Conservation (phyloP, 106 monocot genomes). For the Acorus calamus region DNA sequence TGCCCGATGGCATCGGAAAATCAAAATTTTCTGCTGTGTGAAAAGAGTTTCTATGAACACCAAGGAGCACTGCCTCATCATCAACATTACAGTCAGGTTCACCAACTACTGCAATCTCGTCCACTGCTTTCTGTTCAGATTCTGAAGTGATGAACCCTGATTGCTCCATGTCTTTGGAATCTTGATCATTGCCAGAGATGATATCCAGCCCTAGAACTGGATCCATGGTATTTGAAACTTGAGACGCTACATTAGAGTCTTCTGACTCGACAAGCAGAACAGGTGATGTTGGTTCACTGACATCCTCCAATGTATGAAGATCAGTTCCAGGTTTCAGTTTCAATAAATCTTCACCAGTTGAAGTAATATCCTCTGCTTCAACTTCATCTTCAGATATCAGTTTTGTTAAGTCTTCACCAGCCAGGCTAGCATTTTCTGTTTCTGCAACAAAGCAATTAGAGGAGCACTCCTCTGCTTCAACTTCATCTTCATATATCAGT, state of each 20-base stretch:
- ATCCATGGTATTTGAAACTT: not conserved
- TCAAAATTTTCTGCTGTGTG: constrained; percentile 9
- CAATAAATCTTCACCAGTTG: not conserved
- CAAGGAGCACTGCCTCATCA: not conserved
- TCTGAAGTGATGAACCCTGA: not conserved
- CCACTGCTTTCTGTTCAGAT: constrained; percentile 1
- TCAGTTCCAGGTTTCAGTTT: not conserved
- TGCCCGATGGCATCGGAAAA: constrained; percentile 1
- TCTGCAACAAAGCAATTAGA: constrained; percentile 1
- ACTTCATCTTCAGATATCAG: not conserved
- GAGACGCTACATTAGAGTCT: not conserved
- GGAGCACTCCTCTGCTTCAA: constrained; percentile 2
- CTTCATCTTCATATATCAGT: not conserved
- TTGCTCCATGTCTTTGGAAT: constrained; percentile 3
- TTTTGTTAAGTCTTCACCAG: constrained; percentile 11
- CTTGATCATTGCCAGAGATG: not conserved
- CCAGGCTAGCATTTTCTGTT: constrained; percentile 1
- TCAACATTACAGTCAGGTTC: not conserved
- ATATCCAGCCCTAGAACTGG: no score
- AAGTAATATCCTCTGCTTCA: constrained; percentile 7
- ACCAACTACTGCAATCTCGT: not conserved
- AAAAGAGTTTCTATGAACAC: constrained; percentile 2
- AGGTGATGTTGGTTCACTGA: no score
- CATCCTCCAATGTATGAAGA: no score
- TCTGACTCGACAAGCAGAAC: no score